phyloP scores from a whole-genome alignment of 2,329 filamentous ascomycete species.

The Akanthomyces uredinophilus region DNA sequence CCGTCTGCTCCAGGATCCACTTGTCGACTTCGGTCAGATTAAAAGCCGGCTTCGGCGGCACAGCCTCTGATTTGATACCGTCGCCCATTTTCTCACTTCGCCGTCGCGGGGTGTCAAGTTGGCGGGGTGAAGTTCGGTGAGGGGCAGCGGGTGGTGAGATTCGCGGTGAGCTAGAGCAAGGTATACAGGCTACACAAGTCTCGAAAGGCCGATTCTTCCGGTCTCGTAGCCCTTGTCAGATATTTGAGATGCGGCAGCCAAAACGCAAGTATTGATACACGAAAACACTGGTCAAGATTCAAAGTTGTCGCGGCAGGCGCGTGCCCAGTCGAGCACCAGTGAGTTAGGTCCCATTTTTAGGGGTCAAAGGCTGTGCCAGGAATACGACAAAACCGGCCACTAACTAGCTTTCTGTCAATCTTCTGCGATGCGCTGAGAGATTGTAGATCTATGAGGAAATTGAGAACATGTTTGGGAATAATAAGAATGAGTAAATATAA shows the following conservation, averaged over 20 bases:
- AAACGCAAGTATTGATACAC: too few relatives aligned
- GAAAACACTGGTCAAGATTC: background rate
- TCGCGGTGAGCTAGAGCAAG: too few relatives aligned
- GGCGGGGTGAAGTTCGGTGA: slow-evolving; percentile 9
- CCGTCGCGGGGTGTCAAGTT: background rate
- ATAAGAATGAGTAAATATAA: background rate
- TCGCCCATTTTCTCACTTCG: slow-evolving; percentile 35
- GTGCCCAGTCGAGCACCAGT: background rate
- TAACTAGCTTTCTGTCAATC: background rate
- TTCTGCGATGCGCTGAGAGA: too few relatives aligned
- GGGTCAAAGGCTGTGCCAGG: background rate
- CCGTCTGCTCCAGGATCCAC: slow-evolving; percentile 56
- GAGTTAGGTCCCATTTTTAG: background rate
- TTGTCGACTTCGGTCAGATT: slow-evolving; percentile 55
- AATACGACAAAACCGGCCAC: background rate
- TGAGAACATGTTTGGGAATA: background rate
- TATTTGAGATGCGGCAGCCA: too few relatives aligned
- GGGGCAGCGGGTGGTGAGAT: background rate
- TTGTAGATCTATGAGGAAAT: too few relatives aligned
- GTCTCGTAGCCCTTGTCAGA: too few relatives aligned
- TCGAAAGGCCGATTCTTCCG: background rate
- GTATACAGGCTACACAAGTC: background rate
- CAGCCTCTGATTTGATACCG: slow-evolving; percentile 21
- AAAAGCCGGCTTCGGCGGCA: slow-evolving; percentile 41
- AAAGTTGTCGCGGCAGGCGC: background rate